Evolutionary conservation across 148 eudicot genomes (phyloP), one percentile per base, ranked within the genome.

Genomic region (Drosera capensis): DNA sequence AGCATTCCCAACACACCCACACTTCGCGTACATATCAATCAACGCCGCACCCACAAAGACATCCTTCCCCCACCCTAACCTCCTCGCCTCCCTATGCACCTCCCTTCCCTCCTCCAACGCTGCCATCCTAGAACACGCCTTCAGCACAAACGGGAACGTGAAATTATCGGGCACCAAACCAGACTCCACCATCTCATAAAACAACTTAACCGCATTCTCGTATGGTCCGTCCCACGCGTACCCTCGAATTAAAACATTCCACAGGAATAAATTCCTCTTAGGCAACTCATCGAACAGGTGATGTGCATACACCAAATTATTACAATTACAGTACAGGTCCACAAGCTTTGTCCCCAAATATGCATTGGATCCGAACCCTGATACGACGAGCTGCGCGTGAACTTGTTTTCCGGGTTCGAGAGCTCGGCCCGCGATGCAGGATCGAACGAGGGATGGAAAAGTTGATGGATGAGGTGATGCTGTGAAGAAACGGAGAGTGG

Each of bases 181-280:
- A 52, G 59, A 49, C 47, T 70, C 77, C 25, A 77, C 49, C 76
- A 84, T 67, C 38, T 55, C 59, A 47, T 64, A 52, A 43, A 56
- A 79, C 4, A 84, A 54, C 1, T 69, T 53, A 35, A 84, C 46
- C 0, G 94, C 77, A 51, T 48, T 59, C n/a, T 71, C 71, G 40
- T 71, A 79, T 1, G 88, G 94, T 0, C 94, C 88, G 45, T 74
- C 73, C 94, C 94, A 84, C 1, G 94, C 94, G 45, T 84, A 84
- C 71, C 88, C 94, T 40, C 94, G 88, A 49, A 84, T 79, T 67
- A 84, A 52, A 48, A 84, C 77, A 40, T 84, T 84, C 88, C 94
- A 84, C 4, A 84, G 65, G 41, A 84, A 84, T 0, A 73, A 42
- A 63, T 84, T 79, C 20, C 54, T 43, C 45, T 79, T 79, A 28